Percentiles rank a stretch among this genome's conserved stretches.
These are phyloP conservation scores for Tirmania nivea DNA, from an alignment of 495 filamentous ascomycete genomes.

Conservation along the genomic window DNA sequence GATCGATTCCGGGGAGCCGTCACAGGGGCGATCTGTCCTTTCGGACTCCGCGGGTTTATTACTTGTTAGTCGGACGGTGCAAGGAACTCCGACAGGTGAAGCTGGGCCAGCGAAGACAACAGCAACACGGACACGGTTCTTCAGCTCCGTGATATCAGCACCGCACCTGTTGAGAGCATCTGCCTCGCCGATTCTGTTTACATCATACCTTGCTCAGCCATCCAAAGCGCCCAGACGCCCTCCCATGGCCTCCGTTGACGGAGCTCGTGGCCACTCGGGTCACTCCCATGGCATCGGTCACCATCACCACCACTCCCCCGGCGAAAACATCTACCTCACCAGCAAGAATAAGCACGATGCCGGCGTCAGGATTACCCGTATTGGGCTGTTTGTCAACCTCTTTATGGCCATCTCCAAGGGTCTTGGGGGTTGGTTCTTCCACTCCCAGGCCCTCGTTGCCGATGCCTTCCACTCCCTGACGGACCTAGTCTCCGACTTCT, in stretches of 20 bases:
- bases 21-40: too few species aligned
- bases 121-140: too few species aligned
- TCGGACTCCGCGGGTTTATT: too few species aligned
- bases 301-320: slow-evolving; percentile 49
- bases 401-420: slow-evolving; percentile 88
- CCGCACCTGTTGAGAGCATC: too few species aligned
- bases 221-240: background rate
- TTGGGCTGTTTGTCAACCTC: slow-evolving; percentile 79
- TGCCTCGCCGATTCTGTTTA: too few species aligned
- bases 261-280: background rate
- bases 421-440: slow-evolving; percentile 75
- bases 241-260: background rate
- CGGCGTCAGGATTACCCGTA: slow-evolving; percentile 80
- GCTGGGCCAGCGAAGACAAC: too few species aligned
- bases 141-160: too few species aligned
- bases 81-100: too few species aligned
- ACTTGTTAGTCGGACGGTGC: too few species aligned
- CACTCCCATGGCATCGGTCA: slow-evolving; percentile 27
- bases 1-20: too few species aligned
- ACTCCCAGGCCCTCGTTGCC: slow-evolving; percentile 80
- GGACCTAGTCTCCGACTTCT: slow-evolving; percentile 80
- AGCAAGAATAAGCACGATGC: slow-evolving; percentile 80
- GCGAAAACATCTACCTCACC: slow-evolving; percentile 74
- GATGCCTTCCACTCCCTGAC: slow-evolving; percentile 90
- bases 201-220: background rate